phyloP scores from a whole-genome alignment of 2,329 filamentous ascomycete species.

The Fusarium sublunatum region DNA sequence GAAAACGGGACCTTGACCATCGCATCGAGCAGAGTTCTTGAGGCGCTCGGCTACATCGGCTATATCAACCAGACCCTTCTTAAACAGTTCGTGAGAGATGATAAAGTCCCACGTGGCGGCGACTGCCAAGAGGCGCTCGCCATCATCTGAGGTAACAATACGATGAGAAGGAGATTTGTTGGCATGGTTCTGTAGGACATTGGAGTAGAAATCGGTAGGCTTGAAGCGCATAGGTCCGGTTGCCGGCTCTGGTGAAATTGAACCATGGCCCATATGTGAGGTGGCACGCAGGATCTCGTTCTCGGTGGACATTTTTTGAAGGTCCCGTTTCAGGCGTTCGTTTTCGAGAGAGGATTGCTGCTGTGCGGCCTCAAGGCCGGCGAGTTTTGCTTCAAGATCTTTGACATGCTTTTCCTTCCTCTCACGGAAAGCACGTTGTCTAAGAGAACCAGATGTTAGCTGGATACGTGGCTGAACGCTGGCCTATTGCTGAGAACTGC shows the following conservation, averaged over 20 bases:
- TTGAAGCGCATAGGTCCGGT: conserved; percentile 78
- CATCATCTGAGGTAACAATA: conserved; percentile 72
- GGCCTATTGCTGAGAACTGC: not conserved
- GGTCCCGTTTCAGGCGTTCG: conserved; percentile 83
- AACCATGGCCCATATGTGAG: conserved; percentile 57
- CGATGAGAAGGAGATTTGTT: conserved; percentile 75
- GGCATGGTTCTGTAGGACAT: conserved; percentile 69
- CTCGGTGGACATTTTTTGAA: conserved; percentile 87
- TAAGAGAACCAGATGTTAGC: conserved; percentile 53
- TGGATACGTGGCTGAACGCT: not conserved
- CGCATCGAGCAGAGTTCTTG: conserved; percentile 79
- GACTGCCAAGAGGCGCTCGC: conserved; percentile 77
- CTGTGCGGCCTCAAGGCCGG: conserved; percentile 78
- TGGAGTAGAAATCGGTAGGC: conserved; percentile 77
- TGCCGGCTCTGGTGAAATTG: conserved; percentile 61
- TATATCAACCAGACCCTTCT: conserved; percentile 82
- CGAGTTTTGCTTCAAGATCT: conserved; percentile 89
- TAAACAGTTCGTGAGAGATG: conserved; percentile 80
- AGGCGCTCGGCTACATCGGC: conserved; percentile 82
- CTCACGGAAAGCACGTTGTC: conserved; percentile 95
- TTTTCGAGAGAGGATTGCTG: conserved; percentile 82
- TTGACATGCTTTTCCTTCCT: conserved; percentile 95
- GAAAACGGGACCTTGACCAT: conserved; percentile 90
- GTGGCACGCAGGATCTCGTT: conserved; percentile 93
- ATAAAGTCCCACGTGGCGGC: conserved; percentile 92